phyloP scores from a whole-genome alignment of 352 stramenopile species.

The Aphanomyces stellatus region DNA sequence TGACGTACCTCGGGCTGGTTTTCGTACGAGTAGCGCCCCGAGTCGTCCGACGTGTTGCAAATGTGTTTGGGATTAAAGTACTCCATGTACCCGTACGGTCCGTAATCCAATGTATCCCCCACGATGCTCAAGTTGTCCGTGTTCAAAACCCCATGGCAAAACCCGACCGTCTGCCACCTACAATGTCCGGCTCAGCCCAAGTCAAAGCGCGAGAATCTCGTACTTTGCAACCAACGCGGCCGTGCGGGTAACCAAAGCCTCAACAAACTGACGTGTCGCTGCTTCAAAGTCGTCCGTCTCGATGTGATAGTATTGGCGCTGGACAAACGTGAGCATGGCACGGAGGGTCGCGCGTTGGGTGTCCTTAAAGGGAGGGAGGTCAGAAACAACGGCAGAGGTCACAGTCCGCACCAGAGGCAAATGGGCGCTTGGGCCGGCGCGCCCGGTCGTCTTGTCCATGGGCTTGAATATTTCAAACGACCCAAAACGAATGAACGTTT shows the following conservation, averaged over 20 bases:
- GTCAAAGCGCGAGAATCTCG: background rate
- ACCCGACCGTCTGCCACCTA: constrained; percentile 72
- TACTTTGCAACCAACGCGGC: constrained; percentile 69
- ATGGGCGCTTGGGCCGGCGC: constrained; percentile 57
- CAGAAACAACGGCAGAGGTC: too few relatives aligned
- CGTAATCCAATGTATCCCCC: constrained; percentile 89
- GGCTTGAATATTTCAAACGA: constrained; percentile 95
- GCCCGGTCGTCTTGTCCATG: constrained; percentile 46
- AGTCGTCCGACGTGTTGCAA: constrained; percentile 76
- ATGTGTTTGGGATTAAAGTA: constrained; percentile 77
- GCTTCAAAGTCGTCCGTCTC: constrained; percentile 1
- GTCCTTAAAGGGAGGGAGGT: background rate
- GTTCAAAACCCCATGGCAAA: constrained; percentile 90
- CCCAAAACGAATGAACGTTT: constrained; percentile 92
- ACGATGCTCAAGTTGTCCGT: constrained; percentile 90
- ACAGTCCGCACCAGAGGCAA: constrained; percentile 23
- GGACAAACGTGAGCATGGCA: constrained; percentile 14
- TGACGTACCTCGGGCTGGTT: constrained; percentile 46
- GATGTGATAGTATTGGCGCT: constrained; percentile 3
- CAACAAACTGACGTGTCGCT: constrained; percentile 34
- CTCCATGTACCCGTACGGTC: constrained; percentile 90
- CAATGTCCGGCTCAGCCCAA: background rate
- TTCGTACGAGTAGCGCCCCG: constrained; percentile 73
- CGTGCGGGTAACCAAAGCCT: constrained; percentile 61
- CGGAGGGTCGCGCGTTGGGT: background rate